Base-by-base conservation (phyloP, 192 early-diverging fungal species). In the Rhizophagus clarus region DNA sequence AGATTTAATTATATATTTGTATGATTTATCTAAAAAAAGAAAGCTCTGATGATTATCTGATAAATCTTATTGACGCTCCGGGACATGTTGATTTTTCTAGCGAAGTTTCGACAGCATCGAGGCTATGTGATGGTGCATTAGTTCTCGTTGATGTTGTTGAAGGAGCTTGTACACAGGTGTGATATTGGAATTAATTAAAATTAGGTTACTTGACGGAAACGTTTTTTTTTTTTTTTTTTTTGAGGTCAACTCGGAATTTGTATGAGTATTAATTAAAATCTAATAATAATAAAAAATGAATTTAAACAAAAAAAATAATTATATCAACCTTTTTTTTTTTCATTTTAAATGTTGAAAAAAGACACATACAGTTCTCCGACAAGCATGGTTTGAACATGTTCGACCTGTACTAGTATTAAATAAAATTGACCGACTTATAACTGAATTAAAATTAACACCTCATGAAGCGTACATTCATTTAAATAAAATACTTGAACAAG, bases 51-150 rank as follows among this genome's bases (percentile, higher is more conserved):
- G 96, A 98, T 80, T 98, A 95, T 79, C 83, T 99, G 64, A 89
- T 99, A 81, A 99, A 99, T 81, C 84, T 99, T 28, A 99, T 99
- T 77, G 98, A 99, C 83, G 96, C 96, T 8, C 98, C 98, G 2
- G 98, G 98, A 8, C 98, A 99, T 81, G 96, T 99, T 12, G 98
- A 99, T 83, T 99, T 99, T 84, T 93, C 97, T 1, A 93, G 93
- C 22, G 98, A 99, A 82, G 98, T 99, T n/a, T 97, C 97, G 11
- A 97, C 97, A n/a, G 98, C 98, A 4, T 98, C 98, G 0, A 89
- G 96, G 49, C 84, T 99, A 4, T 99, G 96, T 61, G 98, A 99
- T 81, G 98, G 98, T 24, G 97, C 91, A 14, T 85, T 99, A 71
- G 94, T 99, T 1, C 84, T 99, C 29, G 96, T 99, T 20, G 98